Percentiles rank a stretch among this genome's conserved stretches.
Conservation (phyloP, 768 basidiomycete species). For the Naganishia kalamii region DNA sequence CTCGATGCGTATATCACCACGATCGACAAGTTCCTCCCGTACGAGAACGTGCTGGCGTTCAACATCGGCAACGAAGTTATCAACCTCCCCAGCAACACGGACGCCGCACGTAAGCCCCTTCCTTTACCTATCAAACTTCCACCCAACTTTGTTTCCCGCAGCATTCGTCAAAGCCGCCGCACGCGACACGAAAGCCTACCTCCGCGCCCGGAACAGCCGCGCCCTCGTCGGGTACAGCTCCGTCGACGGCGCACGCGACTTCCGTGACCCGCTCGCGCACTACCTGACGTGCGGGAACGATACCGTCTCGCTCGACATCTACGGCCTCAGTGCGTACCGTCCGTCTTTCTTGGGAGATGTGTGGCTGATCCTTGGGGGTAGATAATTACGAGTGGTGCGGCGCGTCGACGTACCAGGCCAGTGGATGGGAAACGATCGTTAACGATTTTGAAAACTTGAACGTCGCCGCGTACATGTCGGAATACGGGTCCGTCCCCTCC, state of each 20-base stretch:
- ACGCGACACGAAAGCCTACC: constrained; percentile 76
- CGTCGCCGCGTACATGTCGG: constrained; percentile 81
- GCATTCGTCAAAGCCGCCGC: constrained; percentile 85
- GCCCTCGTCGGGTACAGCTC: constrained; percentile 78
- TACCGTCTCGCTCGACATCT: constrained; percentile 68
- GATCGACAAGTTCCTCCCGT: constrained; percentile 71
- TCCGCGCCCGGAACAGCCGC: constrained; percentile 57
- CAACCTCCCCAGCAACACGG: constrained; percentile 55
- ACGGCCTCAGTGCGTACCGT: constrained; percentile 64
- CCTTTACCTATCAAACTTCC: no score
- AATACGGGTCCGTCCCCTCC: constrained; percentile 56
- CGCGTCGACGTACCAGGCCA: constrained; percentile 56
- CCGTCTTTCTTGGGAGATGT: neutral
- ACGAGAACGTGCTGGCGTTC: constrained; percentile 81
- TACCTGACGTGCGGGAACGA: constrained; percentile 75
- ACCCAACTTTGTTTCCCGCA: constrained; percentile 20
- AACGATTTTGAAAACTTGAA: constrained; percentile 53
- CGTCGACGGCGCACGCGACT: constrained; percentile 64
- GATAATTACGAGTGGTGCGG: constrained; percentile 74
- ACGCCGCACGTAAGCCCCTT: constrained; percentile 51
- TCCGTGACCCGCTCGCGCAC: constrained; percentile 62
- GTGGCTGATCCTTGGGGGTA: constrained; percentile 15
- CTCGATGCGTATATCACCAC: constrained; percentile 69
- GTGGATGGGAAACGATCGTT: constrained; percentile 50
- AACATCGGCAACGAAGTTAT: constrained; percentile 82